Conservation (phyloP, 1,284 basidiomycete species). For the Leccinum pachyderme region DNA sequence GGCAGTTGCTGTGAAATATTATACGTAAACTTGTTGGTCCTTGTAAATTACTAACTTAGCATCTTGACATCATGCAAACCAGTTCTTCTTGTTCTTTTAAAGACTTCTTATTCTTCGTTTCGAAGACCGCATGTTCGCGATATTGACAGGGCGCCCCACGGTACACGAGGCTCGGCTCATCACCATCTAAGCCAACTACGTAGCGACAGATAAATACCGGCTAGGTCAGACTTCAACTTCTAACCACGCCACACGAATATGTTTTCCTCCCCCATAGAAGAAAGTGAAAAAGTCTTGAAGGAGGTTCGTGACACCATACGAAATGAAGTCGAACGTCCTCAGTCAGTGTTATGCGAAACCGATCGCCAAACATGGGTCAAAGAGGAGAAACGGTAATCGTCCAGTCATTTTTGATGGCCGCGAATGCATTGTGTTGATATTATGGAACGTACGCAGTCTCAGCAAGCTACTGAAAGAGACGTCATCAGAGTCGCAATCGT, state of each 20-base stretch:
- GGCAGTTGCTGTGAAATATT: not conserved
- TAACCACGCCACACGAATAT: conserved; percentile 5
- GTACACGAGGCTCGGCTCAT: not conserved
- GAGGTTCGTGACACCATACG: conserved; percentile 6
- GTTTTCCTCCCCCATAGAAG: conserved; percentile 7
- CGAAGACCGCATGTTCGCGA: conserved; percentile 11
- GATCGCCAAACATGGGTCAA: conserved; percentile 1
- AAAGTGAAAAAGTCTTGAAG: conserved; percentile 6
- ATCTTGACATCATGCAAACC: conserved; percentile 4
- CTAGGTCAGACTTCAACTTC: not conserved
- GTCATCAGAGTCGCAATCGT: not conserved
- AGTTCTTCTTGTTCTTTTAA: conserved; percentile 14
- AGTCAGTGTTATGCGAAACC: conserved; percentile 8
- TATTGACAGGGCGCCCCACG: not conserved
- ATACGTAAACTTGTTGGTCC: conserved; percentile 10
- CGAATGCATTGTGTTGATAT: not conserved
- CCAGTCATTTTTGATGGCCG: not conserved
- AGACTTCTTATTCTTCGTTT: conserved; percentile 17
- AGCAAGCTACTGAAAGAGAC: conserved; percentile 3
- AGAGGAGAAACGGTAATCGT: conserved; percentile 14
- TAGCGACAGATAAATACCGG: conserved; percentile 15
- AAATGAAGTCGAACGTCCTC: not conserved
- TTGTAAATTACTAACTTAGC: conserved; percentile 12
- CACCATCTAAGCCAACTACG: not conserved
- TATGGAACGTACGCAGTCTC: conserved; percentile 4